phyloP scores from a whole-genome alignment of 2,329 filamentous ascomycete genomes.

The Fusarium floridanum region DNA sequence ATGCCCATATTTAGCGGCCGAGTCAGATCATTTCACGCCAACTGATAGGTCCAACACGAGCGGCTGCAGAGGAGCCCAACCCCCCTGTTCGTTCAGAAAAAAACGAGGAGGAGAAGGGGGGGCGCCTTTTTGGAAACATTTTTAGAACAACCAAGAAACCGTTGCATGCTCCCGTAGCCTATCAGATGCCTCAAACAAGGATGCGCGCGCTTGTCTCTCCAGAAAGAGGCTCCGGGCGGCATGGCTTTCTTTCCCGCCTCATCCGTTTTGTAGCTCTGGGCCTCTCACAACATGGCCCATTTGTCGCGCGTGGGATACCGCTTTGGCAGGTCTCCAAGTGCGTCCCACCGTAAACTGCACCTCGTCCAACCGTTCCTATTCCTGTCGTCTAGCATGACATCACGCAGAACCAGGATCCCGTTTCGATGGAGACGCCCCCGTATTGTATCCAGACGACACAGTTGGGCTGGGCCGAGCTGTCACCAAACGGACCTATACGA shows the following conservation, averaged over 20 bases:
- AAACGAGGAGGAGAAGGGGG: not conserved
- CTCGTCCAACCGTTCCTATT: conserved; percentile 16
- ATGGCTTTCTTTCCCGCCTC: not conserved
- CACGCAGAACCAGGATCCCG: conserved; percentile 16
- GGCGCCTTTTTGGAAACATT: not conserved
- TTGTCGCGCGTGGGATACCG: not conserved
- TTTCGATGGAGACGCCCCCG: conserved; percentile 35
- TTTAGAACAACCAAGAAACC: conserved; percentile 1
- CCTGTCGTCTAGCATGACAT: conserved; percentile 27
- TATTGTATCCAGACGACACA: conserved; percentile 16
- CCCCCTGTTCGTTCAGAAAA: not conserved
- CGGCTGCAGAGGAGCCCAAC: not conserved
- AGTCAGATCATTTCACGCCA: not conserved
- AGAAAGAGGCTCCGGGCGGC: not conserved
- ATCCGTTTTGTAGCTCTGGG: not conserved
- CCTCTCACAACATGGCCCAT: not conserved
- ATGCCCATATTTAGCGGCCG: not conserved
- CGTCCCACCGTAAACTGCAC: conserved; percentile 25
- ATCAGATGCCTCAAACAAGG: not conserved
- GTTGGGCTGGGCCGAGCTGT: conserved; percentile 23
- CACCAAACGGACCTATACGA: conserved; percentile 16
- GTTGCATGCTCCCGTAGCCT: not conserved
- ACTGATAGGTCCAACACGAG: not conserved
- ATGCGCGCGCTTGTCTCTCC: not conserved
- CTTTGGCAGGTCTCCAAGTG: not conserved